These are phyloP conservation scores for Patellifolia procumbens DNA, from an alignment of 179 eudicot species.

Conservation along the genomic window DNA sequence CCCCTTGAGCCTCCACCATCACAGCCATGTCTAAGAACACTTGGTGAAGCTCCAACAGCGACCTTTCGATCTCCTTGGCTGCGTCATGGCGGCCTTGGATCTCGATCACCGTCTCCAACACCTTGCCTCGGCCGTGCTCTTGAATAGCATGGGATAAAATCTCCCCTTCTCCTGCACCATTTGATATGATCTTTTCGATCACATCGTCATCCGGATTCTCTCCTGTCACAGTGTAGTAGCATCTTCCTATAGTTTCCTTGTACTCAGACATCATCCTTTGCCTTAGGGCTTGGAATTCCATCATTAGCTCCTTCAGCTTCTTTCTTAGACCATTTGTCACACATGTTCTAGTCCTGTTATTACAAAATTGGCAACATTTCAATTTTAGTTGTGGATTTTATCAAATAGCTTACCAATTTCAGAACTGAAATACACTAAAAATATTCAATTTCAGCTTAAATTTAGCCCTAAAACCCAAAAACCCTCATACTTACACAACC, in stretches of 20 bases:
- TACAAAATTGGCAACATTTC: background rate
- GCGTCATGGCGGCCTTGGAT: slow-evolving; percentile 83
- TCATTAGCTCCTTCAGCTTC: slow-evolving; percentile 93
- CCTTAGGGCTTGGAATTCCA: slow-evolving; percentile 82
- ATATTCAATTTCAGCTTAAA: too few species aligned
- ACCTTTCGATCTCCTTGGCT: slow-evolving; percentile 82
- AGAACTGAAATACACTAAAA: too few species aligned
- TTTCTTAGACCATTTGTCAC: slow-evolving; percentile 88
- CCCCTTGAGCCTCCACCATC: slow-evolving; percentile 94
- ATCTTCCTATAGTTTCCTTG: slow-evolving; percentile 72
- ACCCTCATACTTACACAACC: too few species aligned
- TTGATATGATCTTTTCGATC: slow-evolving; percentile 70
- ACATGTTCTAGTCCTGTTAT: slow-evolving; percentile 58
- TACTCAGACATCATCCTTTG: slow-evolving; percentile 81
- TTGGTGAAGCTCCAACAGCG: slow-evolving; percentile 86
- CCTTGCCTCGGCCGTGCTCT: slow-evolving; percentile 94
- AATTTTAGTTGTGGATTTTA: background rate
- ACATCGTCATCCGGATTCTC: slow-evolving; percentile 78
- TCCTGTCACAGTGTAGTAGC: slow-evolving; percentile 84
- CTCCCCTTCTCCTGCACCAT: slow-evolving; percentile 61
- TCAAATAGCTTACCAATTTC: too few species aligned
- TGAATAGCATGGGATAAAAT: slow-evolving; percentile 75
- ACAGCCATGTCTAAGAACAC: slow-evolving; percentile 96
- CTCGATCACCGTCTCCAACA: slow-evolving; percentile 90
- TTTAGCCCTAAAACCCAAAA: too few species aligned